Conservation (phyloP, 2,329 filamentous ascomycete species). For the Epichloe amarillans region DNA sequence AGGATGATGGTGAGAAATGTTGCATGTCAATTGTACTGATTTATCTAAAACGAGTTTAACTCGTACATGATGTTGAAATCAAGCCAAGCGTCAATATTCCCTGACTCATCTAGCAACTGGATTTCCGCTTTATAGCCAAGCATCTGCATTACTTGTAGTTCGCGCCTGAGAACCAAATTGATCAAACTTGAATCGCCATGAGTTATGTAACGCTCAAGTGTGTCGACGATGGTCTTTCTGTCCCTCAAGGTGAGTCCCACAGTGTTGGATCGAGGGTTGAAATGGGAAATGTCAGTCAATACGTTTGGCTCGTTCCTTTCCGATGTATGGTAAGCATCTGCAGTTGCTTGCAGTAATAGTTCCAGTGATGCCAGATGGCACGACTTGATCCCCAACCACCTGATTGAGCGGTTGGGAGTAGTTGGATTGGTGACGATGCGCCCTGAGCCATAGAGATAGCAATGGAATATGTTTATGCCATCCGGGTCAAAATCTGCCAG, state of each 20-base stretch:
- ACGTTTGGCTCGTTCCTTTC: neutral
- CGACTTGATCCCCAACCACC: slow-evolving; percentile 51
- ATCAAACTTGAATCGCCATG: neutral
- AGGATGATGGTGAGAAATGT: too few species aligned
- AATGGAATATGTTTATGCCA: slow-evolving; percentile 59
- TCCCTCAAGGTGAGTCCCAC: slow-evolving; percentile 39
- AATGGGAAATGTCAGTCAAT: slow-evolving; percentile 11
- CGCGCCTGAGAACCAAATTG: slow-evolving; percentile 25
- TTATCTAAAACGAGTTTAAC: neutral
- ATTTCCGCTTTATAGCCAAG: slow-evolving; percentile 67
- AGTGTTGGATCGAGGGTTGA: slow-evolving; percentile 15
- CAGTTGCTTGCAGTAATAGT: neutral
- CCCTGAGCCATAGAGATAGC: slow-evolving; percentile 59
- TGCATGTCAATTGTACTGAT: too few species aligned
- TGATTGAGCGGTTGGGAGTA: slow-evolving; percentile 34
- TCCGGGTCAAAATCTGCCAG: slow-evolving; percentile 68
- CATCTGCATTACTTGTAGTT: slow-evolving; percentile 62
- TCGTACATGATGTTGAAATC: slow-evolving; percentile 24
- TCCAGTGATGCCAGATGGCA: slow-evolving; percentile 22
- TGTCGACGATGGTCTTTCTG: slow-evolving; percentile 39
- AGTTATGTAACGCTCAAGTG: slow-evolving; percentile 32
- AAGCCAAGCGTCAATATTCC: slow-evolving; percentile 37
- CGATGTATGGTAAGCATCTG: neutral
- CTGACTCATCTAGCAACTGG: slow-evolving; percentile 49
- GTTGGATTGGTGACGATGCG: slow-evolving; percentile 46